Percentiles rank a stretch among this genome's conserved stretches.
These are phyloP conservation scores for Cercophora newfieldiana DNA, from an alignment of 495 filamentous ascomycete genomes.

Conservation along the genomic window DNA sequence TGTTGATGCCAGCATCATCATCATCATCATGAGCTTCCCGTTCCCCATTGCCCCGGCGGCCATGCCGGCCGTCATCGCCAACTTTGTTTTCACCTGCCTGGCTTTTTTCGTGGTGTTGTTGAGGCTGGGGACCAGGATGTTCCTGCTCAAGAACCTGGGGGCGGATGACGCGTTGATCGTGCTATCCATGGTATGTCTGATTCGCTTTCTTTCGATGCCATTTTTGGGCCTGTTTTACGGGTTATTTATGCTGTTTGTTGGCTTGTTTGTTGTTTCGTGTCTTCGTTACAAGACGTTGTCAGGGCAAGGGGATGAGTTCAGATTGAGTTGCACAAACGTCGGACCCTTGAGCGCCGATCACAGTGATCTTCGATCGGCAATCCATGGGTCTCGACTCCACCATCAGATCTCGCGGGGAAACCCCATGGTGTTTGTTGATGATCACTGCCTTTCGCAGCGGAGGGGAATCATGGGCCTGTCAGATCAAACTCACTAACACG, in stretches of 20 bases:
- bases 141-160: slow-evolving; percentile 26
- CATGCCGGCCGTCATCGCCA: slow-evolving; percentile 22
- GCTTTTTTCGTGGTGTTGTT: slow-evolving; percentile 25
- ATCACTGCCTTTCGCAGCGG: slow-evolving; percentile 12
- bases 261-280: not conserved
- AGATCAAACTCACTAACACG: slow-evolving; percentile 2
- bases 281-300: not conserved
- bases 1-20: slow-evolving; percentile 12
- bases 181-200: slow-evolving; percentile 19
- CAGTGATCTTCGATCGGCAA: not conserved
- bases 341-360: not conserved
- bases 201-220: not conserved
- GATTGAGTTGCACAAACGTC: not conserved
- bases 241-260: not conserved
- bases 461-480: no score
- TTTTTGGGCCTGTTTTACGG: no score
- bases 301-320: not conserved
- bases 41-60: slow-evolving; percentile 6
- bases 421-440: not conserved
- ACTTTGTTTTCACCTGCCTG: slow-evolving; percentile 26
- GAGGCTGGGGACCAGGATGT: slow-evolving; percentile 20
- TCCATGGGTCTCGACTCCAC: not conserved
- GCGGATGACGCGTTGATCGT: slow-evolving; percentile 26
- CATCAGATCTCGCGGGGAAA: not conserved
- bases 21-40: slow-evolving; percentile 24